These are phyloP conservation scores for Cornus kousa DNA, from an alignment of 148 eudicot genomes.

Conservation along the genomic window DNA sequence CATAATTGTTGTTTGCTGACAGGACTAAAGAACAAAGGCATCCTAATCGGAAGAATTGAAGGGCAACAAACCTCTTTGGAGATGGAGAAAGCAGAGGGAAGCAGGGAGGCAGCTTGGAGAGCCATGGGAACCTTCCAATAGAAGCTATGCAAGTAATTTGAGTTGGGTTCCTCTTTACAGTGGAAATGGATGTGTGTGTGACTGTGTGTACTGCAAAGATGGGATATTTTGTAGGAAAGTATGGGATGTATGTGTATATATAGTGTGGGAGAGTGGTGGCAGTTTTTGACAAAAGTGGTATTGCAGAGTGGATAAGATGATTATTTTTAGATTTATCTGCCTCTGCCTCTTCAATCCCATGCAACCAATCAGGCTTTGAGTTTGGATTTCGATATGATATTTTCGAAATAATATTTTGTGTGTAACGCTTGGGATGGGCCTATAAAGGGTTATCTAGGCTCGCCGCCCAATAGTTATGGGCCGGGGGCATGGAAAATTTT, in stretches of 20 bases:
- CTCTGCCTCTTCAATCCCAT: no score
- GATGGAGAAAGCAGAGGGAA: slow-evolving; percentile 58
- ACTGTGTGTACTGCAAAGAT: not conserved
- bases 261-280: not conserved
- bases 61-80: slow-evolving; percentile 57
- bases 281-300: not conserved
- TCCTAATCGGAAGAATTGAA: not conserved
- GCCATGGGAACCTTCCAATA: slow-evolving; percentile 46
- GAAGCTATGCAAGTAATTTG: not conserved
- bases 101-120: slow-evolving; percentile 67
- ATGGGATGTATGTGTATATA: not conserved
- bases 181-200: not conserved
- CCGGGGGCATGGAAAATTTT: no score
- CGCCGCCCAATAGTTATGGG: no score
- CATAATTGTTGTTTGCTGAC: not conserved
- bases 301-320: slow-evolving; percentile 39
- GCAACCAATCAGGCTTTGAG: no score
- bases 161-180: not conserved
- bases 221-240: not conserved
- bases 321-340: not conserved
- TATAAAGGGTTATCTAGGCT: no score
- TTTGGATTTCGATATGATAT: no score
- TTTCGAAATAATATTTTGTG: no score
- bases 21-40: no score
- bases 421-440: no score